Evolutionary conservation across 1,284 basidiomycete species (phyloP).

Genomic region (Earliella scabrosa): DNA sequence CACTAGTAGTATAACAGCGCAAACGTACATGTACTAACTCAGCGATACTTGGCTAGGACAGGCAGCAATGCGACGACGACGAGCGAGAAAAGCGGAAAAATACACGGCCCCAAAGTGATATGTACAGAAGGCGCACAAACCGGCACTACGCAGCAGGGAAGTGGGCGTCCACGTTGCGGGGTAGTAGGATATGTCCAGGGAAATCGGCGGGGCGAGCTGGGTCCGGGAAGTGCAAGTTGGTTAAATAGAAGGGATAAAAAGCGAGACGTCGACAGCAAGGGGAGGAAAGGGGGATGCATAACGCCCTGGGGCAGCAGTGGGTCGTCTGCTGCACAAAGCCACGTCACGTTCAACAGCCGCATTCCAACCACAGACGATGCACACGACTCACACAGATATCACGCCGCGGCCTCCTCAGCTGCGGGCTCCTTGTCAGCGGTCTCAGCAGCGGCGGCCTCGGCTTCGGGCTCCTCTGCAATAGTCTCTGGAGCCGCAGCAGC

Average conservation of each 20-base stretch:
- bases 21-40: constrained; percentile 27
- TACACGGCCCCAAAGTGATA: constrained; percentile 18
- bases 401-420: constrained; percentile 21
- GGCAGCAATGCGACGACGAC: constrained; percentile 26
- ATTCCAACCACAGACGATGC: background rate
- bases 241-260: constrained; percentile 31
- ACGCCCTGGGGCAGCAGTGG: constrained; percentile 10
- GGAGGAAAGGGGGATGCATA: constrained; percentile 15
- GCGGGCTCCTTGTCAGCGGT: constrained; percentile 22
- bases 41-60: constrained; percentile 23
- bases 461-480: constrained; percentile 41
- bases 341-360: constrained; percentile 11
- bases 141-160: constrained; percentile 10
- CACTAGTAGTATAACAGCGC: constrained; percentile 33
- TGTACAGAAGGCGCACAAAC: constrained; percentile 17
- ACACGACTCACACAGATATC: constrained; percentile 20
- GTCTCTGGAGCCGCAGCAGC: constrained; percentile 32
- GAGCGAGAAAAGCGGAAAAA: constrained; percentile 6
- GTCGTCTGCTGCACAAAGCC: constrained; percentile 9
- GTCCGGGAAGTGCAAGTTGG: constrained; percentile 13
- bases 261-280: constrained; percentile 23
- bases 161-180: constrained; percentile 11
- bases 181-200: constrained; percentile 10
- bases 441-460: constrained; percentile 37
- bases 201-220: constrained; percentile 9